Percentiles rank a stretch among this genome's conserved stretches.
Conservation (phyloP, 2,329 filamentous ascomycete species). For the Coleophoma crateriformis region DNA sequence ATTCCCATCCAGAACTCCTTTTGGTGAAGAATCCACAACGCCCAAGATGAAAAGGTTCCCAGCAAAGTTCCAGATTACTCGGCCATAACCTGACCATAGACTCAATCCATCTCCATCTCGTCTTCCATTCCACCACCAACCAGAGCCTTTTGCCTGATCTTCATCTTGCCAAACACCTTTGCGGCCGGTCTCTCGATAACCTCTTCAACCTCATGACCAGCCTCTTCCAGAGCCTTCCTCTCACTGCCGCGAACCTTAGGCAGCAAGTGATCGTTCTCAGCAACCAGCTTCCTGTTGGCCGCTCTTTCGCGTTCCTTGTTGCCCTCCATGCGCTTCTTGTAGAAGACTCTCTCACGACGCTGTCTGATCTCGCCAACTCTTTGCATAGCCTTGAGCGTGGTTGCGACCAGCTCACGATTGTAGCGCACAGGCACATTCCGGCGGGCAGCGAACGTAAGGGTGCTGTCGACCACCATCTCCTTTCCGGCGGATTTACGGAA, state of each 20-base stretch:
- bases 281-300: conserved; percentile 79
- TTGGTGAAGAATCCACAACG: background rate
- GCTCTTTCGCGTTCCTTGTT: conserved; percentile 79
- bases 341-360: conserved; percentile 84
- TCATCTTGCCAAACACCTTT: conserved; percentile 25
- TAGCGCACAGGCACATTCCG: conserved; percentile 95
- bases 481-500: conserved; percentile 82
- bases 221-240: conserved; percentile 51
- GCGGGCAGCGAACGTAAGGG: conserved; percentile 84
- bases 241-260: conserved; percentile 64
- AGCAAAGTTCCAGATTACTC: background rate
- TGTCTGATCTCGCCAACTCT: conserved; percentile 80
- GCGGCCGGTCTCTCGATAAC: conserved; percentile 13
- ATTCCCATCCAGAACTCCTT: background rate
- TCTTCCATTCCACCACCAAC: conserved; percentile 30
- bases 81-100: background rate
- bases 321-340: conserved; percentile 88
- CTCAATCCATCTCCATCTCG: conserved; percentile 35
- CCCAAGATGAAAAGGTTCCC: background rate
- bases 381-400: conserved; percentile 89
- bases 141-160: conserved; percentile 28
- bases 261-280: conserved; percentile 87
- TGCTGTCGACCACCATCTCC: conserved; percentile 87
- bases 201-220: conserved; percentile 32
- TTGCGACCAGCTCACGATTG: conserved; percentile 84